phyloP scores from a whole-genome alignment of 179 eudicot species.

The Nepenthes alata region DNA sequence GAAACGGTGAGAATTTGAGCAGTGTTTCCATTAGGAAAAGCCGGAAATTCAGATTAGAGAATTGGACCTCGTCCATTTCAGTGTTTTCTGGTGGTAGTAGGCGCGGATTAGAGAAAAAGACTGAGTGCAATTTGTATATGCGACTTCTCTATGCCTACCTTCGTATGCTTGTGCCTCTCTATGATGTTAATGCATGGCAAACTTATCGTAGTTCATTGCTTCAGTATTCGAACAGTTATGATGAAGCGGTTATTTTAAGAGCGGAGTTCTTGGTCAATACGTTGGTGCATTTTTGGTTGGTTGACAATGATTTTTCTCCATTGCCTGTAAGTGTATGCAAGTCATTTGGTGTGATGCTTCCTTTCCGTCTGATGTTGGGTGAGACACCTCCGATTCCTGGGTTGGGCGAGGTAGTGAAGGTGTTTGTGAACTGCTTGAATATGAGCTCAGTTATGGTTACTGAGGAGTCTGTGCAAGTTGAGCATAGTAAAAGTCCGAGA shows the following conservation, averaged over 20 bases:
- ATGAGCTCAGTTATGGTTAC: constrained; percentile 25
- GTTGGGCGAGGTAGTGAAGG: constrained; percentile 63
- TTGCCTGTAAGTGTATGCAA: constrained; percentile 50
- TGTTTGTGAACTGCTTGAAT: constrained; percentile 66
- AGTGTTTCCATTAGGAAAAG: constrained; percentile 26
- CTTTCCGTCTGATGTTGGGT: constrained; percentile 51
- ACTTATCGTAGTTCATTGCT: constrained; percentile 71
- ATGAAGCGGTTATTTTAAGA: constrained; percentile 30
- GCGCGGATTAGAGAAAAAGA: constrained; percentile 44
- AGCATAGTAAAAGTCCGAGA: constrained; percentile 28
- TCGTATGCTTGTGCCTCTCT: constrained; percentile 49
- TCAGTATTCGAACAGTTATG: constrained; percentile 48
- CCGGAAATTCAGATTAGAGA: constrained; percentile 54
- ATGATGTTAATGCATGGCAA: constrained; percentile 37
- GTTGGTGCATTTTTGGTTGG: constrained; percentile 73
- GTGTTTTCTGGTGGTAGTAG: constrained; percentile 38
- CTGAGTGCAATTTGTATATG: constrained; percentile 40
- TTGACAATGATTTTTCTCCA: constrained; percentile 84
- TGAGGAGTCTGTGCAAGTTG: constrained; percentile 26
- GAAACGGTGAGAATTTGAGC: constrained; percentile 34
- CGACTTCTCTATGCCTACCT: constrained; percentile 62
- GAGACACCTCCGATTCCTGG: constrained; percentile 80
- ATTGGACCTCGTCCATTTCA: constrained; percentile 68
- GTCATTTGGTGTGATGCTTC: constrained; percentile 48
- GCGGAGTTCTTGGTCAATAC: constrained; percentile 65